These are phyloP conservation scores for Akanthomyces muscarius DNA, from an alignment of 2,329 filamentous ascomycete species.

Conservation along the genomic window DNA sequence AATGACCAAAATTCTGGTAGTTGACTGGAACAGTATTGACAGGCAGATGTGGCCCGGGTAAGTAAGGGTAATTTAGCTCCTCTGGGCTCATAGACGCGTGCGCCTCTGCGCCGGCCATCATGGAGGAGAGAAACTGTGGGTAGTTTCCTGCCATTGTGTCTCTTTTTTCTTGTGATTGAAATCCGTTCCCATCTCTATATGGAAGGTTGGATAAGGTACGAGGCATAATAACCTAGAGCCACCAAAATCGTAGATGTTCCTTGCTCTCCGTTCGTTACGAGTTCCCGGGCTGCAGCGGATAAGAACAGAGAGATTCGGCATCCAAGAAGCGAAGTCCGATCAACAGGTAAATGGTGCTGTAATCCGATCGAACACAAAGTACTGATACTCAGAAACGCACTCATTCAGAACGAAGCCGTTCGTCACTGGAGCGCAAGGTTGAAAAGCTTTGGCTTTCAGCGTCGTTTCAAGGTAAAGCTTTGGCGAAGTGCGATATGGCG, in stretches of 20 bases:
- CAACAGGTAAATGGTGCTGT: too few relatives aligned
- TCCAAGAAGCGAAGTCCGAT: neutral
- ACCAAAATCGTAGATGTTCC: neutral
- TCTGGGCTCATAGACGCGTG: slow-evolving; percentile 37
- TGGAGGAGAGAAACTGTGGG: slow-evolving; percentile 51
- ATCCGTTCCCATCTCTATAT: neutral
- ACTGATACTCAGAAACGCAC: neutral
- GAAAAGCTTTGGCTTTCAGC: neutral
- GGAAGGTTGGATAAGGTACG: neutral
- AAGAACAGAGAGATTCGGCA: neutral
- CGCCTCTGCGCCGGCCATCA: slow-evolving; percentile 45
- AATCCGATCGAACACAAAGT: too few relatives aligned
- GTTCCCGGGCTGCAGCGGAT: neutral
- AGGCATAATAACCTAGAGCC: neutral
- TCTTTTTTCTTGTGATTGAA: neutral
- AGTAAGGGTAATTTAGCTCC: slow-evolving; percentile 32
- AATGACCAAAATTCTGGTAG: slow-evolving; percentile 47
- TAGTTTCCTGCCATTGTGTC: slow-evolving; percentile 52
- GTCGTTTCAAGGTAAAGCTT: neutral
- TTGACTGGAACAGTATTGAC: slow-evolving; percentile 20
- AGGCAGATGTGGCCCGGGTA: slow-evolving; percentile 29
- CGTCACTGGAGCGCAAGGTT: neutral
- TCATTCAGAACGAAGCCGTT: neutral
- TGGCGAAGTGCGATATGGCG: neutral
- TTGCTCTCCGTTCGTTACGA: neutral